Evolutionary conservation across 257 asterid species (phyloP).

Genomic region (Coffea canephora): DNA sequence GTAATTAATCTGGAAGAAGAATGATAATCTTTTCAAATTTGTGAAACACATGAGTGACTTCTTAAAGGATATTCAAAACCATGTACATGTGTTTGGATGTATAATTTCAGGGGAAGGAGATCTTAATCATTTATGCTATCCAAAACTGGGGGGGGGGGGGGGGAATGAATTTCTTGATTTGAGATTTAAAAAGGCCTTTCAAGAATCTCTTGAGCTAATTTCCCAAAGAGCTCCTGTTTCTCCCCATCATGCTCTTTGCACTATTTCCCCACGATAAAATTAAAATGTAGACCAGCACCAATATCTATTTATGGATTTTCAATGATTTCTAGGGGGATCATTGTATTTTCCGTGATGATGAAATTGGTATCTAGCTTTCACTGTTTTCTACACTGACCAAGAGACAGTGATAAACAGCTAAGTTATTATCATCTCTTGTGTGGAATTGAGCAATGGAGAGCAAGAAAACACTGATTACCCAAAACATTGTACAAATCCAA

Average conservation of each 20-base stretch:
- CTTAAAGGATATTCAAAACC: background rate
- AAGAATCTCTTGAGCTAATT: background rate
- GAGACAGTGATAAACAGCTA: constrained; percentile 27
- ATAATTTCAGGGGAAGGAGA: background rate
- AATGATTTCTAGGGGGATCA: constrained; percentile 13
- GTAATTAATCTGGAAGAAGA: background rate
- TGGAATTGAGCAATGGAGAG: constrained; percentile 4
- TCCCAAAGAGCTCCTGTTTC: background rate
- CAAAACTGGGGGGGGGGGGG: background rate
- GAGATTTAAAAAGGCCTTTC: background rate
- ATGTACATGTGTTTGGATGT: background rate
- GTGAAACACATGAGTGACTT: background rate
- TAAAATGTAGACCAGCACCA: background rate
- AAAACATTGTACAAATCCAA: constrained; percentile 39
- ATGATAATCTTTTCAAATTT: background rate
- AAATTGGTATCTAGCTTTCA: background rate
- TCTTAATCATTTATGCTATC: background rate
- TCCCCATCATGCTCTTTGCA: background rate
- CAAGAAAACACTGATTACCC: constrained; percentile 21
- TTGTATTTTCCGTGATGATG: constrained; percentile 10
- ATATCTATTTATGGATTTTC: constrained; percentile 10
- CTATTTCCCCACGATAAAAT: background rate
- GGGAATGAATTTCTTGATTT: background rate
- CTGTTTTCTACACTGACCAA: constrained; percentile 7
- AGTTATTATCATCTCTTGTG: background rate